Evolutionary conservation across 192 early-diverging fungal species (phyloP).

Genomic region (Umbelopsis vinacea): DNA sequence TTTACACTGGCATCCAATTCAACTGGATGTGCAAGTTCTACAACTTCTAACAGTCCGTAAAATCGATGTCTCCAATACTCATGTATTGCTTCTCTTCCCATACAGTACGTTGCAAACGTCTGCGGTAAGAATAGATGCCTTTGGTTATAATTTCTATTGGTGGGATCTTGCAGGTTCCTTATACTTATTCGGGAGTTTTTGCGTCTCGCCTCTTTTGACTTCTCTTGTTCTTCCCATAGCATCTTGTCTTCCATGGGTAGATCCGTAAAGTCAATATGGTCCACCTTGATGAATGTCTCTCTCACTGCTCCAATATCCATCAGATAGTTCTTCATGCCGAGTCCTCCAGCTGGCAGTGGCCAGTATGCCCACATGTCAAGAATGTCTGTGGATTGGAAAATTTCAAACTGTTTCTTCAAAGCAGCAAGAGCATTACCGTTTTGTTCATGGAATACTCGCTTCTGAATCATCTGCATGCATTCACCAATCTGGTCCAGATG

Average conservation of each 20-base stretch:
- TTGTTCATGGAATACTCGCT: conserved; percentile 12
- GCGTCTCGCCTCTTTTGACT: neutral
- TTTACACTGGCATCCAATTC: neutral
- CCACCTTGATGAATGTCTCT: neutral
- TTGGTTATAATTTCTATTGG: neutral
- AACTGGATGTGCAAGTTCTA: neutral
- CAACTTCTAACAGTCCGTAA: neutral
- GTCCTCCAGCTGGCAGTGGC: conserved; percentile 24
- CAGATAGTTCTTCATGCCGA: conserved; percentile 21
- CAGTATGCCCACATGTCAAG: conserved; percentile 27
- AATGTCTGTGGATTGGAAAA: conserved; percentile 4
- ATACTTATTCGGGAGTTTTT: neutral
- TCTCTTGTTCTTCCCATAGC: conserved; percentile 9
- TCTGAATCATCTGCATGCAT: conserved; percentile 13
- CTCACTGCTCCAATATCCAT: conserved; percentile 9
- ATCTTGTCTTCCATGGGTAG: conserved; percentile 14
- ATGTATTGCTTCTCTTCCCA: neutral
- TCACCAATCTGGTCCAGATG: conserved; percentile 9
- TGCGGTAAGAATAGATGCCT: neutral
- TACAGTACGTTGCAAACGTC: neutral
- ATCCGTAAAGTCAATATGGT: conserved; percentile 5
- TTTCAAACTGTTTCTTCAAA: neutral
- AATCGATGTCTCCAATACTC: neutral
- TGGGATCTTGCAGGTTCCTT: neutral
- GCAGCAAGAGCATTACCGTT: conserved; percentile 16